A percentile compares a stretch with the other conserved stretches of the same genome.
phyloP scores from a whole-genome alignment of 2,329 filamentous ascomycete genomes.

The Annulohypoxylon truncatum region DNA sequence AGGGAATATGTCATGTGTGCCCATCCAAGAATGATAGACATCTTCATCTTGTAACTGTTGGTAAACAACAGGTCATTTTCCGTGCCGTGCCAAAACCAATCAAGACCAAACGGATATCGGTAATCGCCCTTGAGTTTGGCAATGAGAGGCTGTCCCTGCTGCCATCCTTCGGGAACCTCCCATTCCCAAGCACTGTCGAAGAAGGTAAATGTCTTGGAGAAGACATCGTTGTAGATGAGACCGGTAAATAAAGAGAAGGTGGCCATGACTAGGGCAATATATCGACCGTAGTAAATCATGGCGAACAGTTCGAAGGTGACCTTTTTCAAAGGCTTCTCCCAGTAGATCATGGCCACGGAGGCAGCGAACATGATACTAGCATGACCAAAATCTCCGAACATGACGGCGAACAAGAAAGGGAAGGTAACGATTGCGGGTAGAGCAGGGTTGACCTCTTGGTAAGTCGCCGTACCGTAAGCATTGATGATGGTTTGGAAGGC shows the following conservation, averaged over 20 bases:
- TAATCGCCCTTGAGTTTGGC: constrained; percentile 77
- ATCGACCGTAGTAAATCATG: constrained; percentile 99
- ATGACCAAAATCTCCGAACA: constrained; percentile 99
- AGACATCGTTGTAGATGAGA: constrained; percentile 96
- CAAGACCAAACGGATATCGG: constrained; percentile 94
- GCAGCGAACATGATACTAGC: constrained; percentile 88
- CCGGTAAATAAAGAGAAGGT: constrained; percentile 97
- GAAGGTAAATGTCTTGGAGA: constrained; percentile 90
- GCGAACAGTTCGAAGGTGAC: constrained; percentile 92
- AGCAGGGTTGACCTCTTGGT: constrained; percentile 96
- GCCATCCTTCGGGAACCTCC: constrained; percentile 73
- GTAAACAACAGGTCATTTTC: constrained; percentile 95
- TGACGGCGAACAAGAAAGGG: constrained; percentile 99
- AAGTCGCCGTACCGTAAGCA: constrained; percentile 96
- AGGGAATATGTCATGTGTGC: constrained; percentile 98
- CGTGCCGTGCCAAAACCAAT: constrained; percentile 95
- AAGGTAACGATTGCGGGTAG: constrained; percentile 97
- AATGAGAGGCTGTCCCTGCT: constrained; percentile 70
- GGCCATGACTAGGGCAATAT: constrained; percentile 98
- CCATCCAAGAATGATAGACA: constrained; percentile 98
- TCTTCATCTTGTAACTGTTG: constrained; percentile 99
- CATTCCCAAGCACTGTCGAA: constrained; percentile 94
- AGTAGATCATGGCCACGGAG: constrained; percentile 94
- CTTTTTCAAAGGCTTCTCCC: constrained; percentile 93
- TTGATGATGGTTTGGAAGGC: constrained; percentile 99